Conservation (phyloP, 2,329 filamentous ascomycete genomes). For the Fusarium penzigii region DNA sequence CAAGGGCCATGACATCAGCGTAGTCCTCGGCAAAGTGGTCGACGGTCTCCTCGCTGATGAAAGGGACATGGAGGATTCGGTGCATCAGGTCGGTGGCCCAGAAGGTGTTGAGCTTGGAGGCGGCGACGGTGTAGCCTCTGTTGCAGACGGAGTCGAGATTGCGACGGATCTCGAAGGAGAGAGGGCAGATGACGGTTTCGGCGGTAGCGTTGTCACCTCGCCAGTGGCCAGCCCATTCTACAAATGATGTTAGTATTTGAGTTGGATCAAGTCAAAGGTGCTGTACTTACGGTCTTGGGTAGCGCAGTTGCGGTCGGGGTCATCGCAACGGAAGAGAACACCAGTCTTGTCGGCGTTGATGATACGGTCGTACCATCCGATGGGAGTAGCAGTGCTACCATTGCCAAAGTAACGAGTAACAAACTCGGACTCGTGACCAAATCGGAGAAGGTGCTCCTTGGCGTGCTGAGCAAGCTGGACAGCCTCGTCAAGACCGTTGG, state of each 20-base stretch:
- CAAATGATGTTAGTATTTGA: not conserved
- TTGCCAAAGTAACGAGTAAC: conserved; percentile 69
- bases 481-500: conserved; percentile 58
- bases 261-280: rapidly evolving
- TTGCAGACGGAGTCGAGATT: conserved; percentile 61
- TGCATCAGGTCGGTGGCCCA: conserved; percentile 69
- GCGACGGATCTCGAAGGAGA: conserved; percentile 59
- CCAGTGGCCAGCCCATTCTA: conserved; percentile 69
- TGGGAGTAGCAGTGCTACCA: conserved; percentile 54
- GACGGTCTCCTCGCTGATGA: conserved; percentile 59
- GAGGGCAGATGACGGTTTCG: conserved; percentile 70
- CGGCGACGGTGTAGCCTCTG: conserved; percentile 62
- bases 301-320: conserved; percentile 65
- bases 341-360: conserved; percentile 56
- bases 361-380: conserved; percentile 65
- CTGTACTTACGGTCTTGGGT: conserved; percentile 42
- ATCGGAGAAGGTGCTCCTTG: conserved; percentile 60
- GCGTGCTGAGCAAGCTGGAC: conserved; percentile 60
- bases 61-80: conserved; percentile 63
- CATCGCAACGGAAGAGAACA: conserved; percentile 67
- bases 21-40: conserved; percentile 65
- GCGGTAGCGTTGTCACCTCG: conserved; percentile 63
- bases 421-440: conserved; percentile 58
- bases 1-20: conserved; percentile 53
- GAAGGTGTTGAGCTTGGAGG: conserved; percentile 58